Conservation (phyloP, 2,329 filamentous ascomycete genomes). For the Phialophora chinensis region DNA sequence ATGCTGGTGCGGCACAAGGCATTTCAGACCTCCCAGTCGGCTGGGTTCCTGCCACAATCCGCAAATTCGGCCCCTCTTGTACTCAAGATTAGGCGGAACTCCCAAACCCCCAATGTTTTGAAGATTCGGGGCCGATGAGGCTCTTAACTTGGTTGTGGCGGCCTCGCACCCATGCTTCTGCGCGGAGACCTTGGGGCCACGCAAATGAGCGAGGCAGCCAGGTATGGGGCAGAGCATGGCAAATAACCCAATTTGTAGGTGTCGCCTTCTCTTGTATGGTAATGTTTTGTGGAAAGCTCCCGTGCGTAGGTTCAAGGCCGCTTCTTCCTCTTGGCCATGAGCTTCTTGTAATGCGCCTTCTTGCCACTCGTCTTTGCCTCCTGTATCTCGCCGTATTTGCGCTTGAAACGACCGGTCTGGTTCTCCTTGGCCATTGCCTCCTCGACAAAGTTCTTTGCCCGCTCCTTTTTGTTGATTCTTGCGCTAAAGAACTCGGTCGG, state of each 20-base stretch:
- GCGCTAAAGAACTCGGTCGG: constrained; percentile 85
- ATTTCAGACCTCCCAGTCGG: background rate
- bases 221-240: background rate
- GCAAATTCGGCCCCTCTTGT: background rate
- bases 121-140: background rate
- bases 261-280: background rate
- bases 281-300: background rate
- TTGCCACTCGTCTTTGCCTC: constrained; percentile 82
- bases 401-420: constrained; percentile 74
- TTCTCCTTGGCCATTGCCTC: constrained; percentile 76
- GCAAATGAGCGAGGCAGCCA: background rate
- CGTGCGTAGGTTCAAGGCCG: constrained; percentile 16
- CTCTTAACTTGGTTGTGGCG: background rate
- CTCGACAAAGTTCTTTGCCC: constrained; percentile 84
- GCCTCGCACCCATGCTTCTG: background rate
- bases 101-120: background rate
- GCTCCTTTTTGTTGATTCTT: constrained; percentile 82
- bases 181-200: background rate
- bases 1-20: background rate
- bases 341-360: constrained; percentile 84
- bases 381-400: constrained; percentile 87
- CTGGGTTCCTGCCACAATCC: constrained; percentile 2
- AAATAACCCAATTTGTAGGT: background rate
- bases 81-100: background rate
- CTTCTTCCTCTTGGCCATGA: constrained; percentile 64